A percentile compares a stretch with the other conserved stretches of the same genome.
phyloP scores from a whole-genome alignment of 2,329 filamentous ascomycete genomes.

The Chaetomium sp. region DNA sequence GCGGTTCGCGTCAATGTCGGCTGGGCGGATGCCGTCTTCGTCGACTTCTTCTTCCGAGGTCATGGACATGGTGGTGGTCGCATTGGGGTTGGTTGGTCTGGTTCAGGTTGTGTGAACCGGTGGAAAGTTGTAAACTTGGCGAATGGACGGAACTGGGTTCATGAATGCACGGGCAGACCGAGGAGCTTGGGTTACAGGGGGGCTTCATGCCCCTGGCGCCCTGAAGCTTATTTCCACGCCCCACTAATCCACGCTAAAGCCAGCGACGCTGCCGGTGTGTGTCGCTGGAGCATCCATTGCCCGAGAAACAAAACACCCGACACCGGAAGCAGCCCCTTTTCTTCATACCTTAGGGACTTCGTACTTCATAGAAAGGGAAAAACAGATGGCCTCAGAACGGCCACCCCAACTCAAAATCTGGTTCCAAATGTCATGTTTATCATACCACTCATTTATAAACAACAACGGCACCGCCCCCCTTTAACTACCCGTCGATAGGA shows the following conservation, averaged over 20 bases:
- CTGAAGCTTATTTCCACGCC: too few relatives aligned
- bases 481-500: conserved; percentile 47
- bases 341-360: too few relatives aligned
- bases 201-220: too few relatives aligned
- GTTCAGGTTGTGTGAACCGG: not conserved
- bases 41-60: conserved; percentile 26
- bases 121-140: not conserved
- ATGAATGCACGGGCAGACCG: not conserved
- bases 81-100: not conserved
- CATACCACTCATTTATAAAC: conserved; percentile 6
- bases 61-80: conserved; percentile 23
- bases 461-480: not conserved
- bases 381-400: not conserved
- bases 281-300: too few relatives aligned
- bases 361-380: too few relatives aligned
- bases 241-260: too few relatives aligned
- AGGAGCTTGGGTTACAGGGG: not conserved
- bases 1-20: conserved; percentile 4
- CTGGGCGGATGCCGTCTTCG: conserved; percentile 11
- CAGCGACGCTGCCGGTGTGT: too few relatives aligned
- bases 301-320: too few relatives aligned
- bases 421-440: not conserved
- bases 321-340: too few relatives aligned
- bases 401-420: not conserved
- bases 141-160: not conserved